Evolutionary conservation across 495 filamentous ascomycete species (phyloP), one percentile per base, ranked within the genome.

Genomic region (Melanomma pulvis-pyrius): DNA sequence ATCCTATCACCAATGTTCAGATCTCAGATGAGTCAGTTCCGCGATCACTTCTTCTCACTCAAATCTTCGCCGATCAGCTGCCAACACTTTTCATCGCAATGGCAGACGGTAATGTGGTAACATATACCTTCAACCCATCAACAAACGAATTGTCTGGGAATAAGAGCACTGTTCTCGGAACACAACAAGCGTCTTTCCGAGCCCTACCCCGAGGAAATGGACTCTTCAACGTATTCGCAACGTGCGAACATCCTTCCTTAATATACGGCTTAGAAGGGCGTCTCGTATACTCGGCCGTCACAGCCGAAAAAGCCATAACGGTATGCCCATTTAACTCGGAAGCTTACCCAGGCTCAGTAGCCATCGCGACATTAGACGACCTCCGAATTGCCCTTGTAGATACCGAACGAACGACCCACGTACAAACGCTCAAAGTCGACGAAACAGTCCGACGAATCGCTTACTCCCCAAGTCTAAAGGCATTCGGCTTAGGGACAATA

Each of bases 231-330:
- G 89, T 99, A 0, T 96, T 99, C 70, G 91, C 93, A 0, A 93
- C 90, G 0, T 97, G 92, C 69, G 94, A 98, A 66, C 90, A 97
- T 71, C 91, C 94, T 17, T 96, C 90, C 68, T 75, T 99, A 52
- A 96, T 98, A 54, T 97, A 98, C 69, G 89, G 88, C 19, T 87
- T 88, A 6, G 92, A 98, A 72, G 91, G 89, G 0, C 84, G 93
- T 12, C 88, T 97, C 28, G 87, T 96, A 7, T 99, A 94, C 80
- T 96, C 92, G 19, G 92, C 96, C 1, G 89, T 97, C n/a, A 98
- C 96, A 54, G 92, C 92, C 1, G 91, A 96, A 69, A 87, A 91
- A 52, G 89, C 92, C 5, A 85, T 86, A 5, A 87, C 85, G 39
- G 83, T 98, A 28, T 94, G 90, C 69, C 82, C 90, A 7, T 93